Conservation (phyloP, 2,329 filamentous ascomycete genomes). For the Rutstroemia sp. region DNA sequence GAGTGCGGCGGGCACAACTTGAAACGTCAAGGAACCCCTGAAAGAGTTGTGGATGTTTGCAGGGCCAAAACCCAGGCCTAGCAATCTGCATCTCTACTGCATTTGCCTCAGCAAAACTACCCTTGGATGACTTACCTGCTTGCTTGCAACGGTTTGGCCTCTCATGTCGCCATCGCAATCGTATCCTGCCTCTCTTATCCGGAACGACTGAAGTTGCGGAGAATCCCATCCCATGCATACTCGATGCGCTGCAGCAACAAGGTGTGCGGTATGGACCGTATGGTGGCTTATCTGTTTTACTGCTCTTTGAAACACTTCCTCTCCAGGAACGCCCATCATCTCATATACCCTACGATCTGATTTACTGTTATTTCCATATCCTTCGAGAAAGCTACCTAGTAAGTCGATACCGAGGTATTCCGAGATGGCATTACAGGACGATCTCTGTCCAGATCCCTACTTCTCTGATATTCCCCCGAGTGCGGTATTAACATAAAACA, state of each 20-base stretch:
- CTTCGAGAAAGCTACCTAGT: too few species aligned
- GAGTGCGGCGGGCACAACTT: neutral
- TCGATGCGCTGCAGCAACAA: neutral
- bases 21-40: conserved; percentile 3
- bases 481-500: neutral
- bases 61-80: neutral
- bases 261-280: conserved; percentile 1
- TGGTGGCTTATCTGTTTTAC: conserved; percentile 3
- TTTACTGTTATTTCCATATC: too few species aligned
- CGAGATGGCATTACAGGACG: too few species aligned
- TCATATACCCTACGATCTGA: too few species aligned
- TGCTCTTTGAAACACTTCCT: neutral
- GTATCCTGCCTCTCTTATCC: neutral
- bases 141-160: neutral
- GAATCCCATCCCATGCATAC: neutral
- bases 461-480: neutral
- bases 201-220: neutral
- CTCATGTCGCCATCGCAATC: neutral
- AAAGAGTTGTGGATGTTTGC: neutral
- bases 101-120: neutral
- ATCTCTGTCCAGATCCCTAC: neutral
- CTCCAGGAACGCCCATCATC: neutral
- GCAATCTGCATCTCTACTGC: neutral
- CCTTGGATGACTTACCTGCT: neutral
- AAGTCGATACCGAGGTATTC: too few species aligned